Evolutionary conservation across 75 land plant species (phyloP).

Genomic region (Pinus taeda): DNA sequence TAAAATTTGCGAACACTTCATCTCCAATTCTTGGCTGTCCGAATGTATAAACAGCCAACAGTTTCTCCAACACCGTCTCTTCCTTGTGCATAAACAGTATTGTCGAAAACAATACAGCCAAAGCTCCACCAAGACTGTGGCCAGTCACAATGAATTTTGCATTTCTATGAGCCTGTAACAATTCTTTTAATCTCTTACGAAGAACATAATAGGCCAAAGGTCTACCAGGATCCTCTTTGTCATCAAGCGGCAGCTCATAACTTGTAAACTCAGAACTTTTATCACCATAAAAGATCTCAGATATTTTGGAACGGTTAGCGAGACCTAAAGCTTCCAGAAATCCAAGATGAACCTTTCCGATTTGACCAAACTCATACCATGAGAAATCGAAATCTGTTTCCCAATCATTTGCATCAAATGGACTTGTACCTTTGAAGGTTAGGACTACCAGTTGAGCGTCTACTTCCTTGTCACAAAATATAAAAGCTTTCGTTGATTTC

Average conservation of each 20-base stretch:
- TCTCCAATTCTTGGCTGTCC: too few species aligned
- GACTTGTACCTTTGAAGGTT: constrained; percentile 57
- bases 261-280: too few species aligned
- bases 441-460: constrained; percentile 41
- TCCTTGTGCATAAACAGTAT: neutral
- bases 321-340: constrained; percentile 50
- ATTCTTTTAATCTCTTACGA: constrained; percentile 1
- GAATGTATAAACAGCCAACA: too few species aligned
- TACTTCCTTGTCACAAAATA: constrained; percentile 41
- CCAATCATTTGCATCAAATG: constrained; percentile 58
- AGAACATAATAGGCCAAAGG: constrained; percentile 25
- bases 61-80: too few species aligned
- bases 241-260: neutral
- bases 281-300: neutral
- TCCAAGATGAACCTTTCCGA: constrained; percentile 58
- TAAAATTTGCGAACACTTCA: too few species aligned
- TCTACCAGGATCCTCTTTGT: neutral
- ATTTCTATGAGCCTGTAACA: constrained; percentile 12
- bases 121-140: constrained; percentile 36
- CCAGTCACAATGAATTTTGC: constrained; percentile 38
- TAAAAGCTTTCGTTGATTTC: constrained; percentile 43
- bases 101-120: constrained; percentile 19
- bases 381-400: constrained; percentile 56
- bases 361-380: constrained; percentile 42
- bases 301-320: neutral